phyloP scores from a whole-genome alignment of 768 basidiomycete genomes.

The Strobilomyces confusus region DNA sequence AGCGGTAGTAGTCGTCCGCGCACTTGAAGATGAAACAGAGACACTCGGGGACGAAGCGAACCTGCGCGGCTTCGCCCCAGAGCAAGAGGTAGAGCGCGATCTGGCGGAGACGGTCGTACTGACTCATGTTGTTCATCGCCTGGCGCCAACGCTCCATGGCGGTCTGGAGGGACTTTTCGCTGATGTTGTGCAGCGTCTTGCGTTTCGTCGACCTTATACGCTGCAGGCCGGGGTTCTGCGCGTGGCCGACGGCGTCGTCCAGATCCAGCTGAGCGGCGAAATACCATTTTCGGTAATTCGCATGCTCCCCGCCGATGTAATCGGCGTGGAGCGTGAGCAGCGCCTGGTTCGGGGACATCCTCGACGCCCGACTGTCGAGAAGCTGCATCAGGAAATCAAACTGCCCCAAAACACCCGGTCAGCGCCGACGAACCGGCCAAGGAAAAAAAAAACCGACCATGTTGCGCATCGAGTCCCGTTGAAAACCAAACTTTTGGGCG shows the following conservation, averaged over 20 bases:
- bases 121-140: conserved; percentile 98
- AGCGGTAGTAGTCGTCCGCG: conserved; percentile 98
- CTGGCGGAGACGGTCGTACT: conserved; percentile 95
- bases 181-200: conserved; percentile 50
- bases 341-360: conserved; percentile 96
- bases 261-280: conserved; percentile 98
- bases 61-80: conserved; percentile 98
- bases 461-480: conserved; percentile 91
- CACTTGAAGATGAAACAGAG: conserved; percentile 99
- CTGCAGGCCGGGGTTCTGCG: conserved; percentile 86
- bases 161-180: conserved; percentile 65
- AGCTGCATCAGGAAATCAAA: conserved; percentile 99
- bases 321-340: conserved; percentile 95
- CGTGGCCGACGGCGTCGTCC: conserved; percentile 92
- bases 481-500: conserved; percentile 98
- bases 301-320: conserved; percentile 97
- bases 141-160: conserved; percentile 93
- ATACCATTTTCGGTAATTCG: conserved; percentile 99
- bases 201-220: conserved; percentile 74
- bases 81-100: conserved; percentile 92
- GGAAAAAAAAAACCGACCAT: conserved; percentile 54
- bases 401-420: conserved; percentile 32
- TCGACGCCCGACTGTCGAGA: conserved; percentile 92
- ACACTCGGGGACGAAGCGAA: conserved; percentile 94
- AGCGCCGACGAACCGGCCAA: conserved; percentile 5